phyloP scores from a whole-genome alignment of 2,329 filamentous ascomycete species.

The Botrytis deweyae region DNA sequence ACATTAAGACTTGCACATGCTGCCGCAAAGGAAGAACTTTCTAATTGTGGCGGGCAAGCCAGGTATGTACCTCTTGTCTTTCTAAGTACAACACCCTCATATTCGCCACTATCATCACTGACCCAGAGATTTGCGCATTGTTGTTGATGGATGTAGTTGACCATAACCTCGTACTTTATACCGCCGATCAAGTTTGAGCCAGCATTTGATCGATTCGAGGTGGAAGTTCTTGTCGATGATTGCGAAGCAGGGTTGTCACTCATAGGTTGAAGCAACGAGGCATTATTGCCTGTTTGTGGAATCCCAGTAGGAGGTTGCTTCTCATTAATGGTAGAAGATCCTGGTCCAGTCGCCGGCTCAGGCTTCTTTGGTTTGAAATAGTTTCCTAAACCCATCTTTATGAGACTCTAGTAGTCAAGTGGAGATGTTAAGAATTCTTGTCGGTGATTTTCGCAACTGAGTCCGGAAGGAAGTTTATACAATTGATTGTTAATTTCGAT shows the following conservation, averaged over 20 bases:
- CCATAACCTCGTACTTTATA: slow-evolving; percentile 80
- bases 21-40: slow-evolving; percentile 60
- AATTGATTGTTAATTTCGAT: not conserved
- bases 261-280: slow-evolving; percentile 52
- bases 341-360: slow-evolving; percentile 29
- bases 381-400: slow-evolving; percentile 57
- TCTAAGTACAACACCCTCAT: slow-evolving; percentile 71
- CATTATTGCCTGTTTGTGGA: slow-evolving; percentile 39
- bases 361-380: slow-evolving; percentile 61
- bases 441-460: not conserved
- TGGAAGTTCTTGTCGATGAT: slow-evolving; percentile 53
- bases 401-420: slow-evolving; percentile 24
- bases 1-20: slow-evolving; percentile 70
- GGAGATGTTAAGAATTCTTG: not conserved
- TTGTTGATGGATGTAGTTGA: slow-evolving; percentile 79
- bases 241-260: slow-evolving; percentile 51
- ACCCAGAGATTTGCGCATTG: slow-evolving; percentile 75
- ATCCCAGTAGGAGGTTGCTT: slow-evolving; percentile 38
- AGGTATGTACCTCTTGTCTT: slow-evolving; percentile 69
- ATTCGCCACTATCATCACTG: slow-evolving; percentile 63
- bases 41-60: slow-evolving; percentile 66
- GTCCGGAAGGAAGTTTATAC: not conserved
- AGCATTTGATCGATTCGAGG: slow-evolving; percentile 46
- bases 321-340: slow-evolving; percentile 46
- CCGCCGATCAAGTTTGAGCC: slow-evolving; percentile 64